Evolutionary conservation across 768 basidiomycete genomes (phyloP), one percentile per base, ranked within the genome.

Genomic region (Saitozyma podzolica): DNA sequence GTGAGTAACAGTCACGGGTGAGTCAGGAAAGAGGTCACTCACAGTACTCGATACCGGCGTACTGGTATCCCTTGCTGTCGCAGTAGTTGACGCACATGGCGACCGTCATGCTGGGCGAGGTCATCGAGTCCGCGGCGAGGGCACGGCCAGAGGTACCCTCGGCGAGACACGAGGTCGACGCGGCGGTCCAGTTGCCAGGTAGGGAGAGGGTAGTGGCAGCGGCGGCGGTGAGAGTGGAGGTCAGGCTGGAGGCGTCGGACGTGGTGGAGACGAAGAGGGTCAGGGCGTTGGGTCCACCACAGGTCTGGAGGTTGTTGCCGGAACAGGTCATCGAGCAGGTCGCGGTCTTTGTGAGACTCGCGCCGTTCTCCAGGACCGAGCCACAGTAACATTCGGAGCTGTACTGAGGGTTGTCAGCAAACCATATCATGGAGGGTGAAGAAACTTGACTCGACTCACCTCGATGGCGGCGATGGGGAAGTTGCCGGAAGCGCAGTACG

Each of bases 11-110:
- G 50, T 66, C 69, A 39, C 69, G 67, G 48, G 60, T 63, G 45
- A 58, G 59, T 40, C 61, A 51, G 73, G 60, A 70, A 9, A 70
- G 70, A 16, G 55, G 50, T n/a, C 29, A 47, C 20, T 56, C 45
- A 54, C 75, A 55, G 61, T 73, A 78, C 50, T 75, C 73, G 8
- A 69, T 47, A 50, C 68, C 73, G 13, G 67, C 63, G 61, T 62
- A 74, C 9, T 41, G 58, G 66, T 60, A 74, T 6, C 50, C 45
- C 39, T 58, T 47, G 42, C 48, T n/a, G 8, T 40, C 50, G 53
- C 75, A 74, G 69, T 56, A 76, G 19, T 60, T 17, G 6, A 65
- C 47, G 52, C 75, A 76, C 41, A 51, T 57, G 9, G 56, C 56
- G 17, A 64, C 50, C 8, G 75, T 76, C 75, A 76, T 76, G 40